Evolutionary conservation across 768 basidiomycete genomes (phyloP), one percentile per base, ranked within the genome.

Genomic region (Saitozyma sp.): DNA sequence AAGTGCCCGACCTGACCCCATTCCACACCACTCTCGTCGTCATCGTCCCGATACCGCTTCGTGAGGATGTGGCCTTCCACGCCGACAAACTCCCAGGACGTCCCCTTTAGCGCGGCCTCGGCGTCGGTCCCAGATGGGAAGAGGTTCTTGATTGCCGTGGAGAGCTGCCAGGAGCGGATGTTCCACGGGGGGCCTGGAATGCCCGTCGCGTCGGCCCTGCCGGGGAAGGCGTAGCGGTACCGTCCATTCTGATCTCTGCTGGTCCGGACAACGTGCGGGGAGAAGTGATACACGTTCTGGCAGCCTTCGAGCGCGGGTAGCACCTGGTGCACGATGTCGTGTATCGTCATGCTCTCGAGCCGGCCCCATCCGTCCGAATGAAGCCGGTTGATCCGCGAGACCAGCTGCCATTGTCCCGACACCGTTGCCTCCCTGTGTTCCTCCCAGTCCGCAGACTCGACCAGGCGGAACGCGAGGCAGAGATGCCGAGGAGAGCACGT

Each of bases 131-230:
- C 66, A 1, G 63, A 65, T 0, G 69, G 69, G 54, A 70, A 70
- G 46, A 70, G 59, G 43, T 60, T 54, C 46, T 70, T 67, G 63
- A 70, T 67, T 8, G 63, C 51, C n/a, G 60, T 62, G 14, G 49
- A 54, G 11, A 67, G 20, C 52, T 70, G 69, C 69, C 69, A 70
- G 8, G 69, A 43, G 51, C 69, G 63, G 61, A 62, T 65, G 40
- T 63, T 59, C 63, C 64, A 70, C 10, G 60, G 56, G 16, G 51
- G 61, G 29, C 69, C 69, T 38, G 3, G 54, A 3, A 39, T 37
- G 9, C 37, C 46, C 10, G n/a, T n/a, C 10, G n/a, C 46, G 56
- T 49, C 16, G 42, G 6, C 42, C 43, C 19, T 6, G 41, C 41
- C 56, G 5, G 58, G 17, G 38, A 20, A 20, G 48, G 50, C 9